These are phyloP conservation scores for Trichoderma pleuroti DNA, from an alignment of 2,329 filamentous ascomycete genomes.

Conservation along the genomic window DNA sequence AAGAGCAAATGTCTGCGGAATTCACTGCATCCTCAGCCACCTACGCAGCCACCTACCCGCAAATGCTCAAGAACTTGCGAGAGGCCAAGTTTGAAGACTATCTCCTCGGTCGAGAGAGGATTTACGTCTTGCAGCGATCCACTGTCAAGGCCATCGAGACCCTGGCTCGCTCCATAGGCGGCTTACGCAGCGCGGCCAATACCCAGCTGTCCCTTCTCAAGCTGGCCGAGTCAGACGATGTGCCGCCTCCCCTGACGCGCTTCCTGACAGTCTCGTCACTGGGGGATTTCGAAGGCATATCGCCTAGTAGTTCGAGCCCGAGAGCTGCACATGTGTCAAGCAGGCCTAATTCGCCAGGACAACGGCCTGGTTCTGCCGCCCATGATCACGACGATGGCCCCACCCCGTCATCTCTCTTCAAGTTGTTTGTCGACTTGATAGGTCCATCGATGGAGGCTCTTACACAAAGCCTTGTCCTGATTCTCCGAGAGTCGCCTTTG, in stretches of 20 bases:
- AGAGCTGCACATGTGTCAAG: background rate
- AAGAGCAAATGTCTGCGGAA: slow-evolving; percentile 60
- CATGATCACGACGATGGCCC: slow-evolving; percentile 34
- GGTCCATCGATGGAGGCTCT: slow-evolving; percentile 89
- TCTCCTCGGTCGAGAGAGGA: slow-evolving; percentile 67
- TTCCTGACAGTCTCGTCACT: slow-evolving; percentile 8
- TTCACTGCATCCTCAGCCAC: slow-evolving; percentile 58
- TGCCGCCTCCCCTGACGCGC: background rate
- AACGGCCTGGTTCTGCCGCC: background rate
- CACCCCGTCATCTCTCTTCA: slow-evolving; percentile 70
- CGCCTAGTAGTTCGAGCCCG: background rate
- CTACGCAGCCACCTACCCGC: slow-evolving; percentile 56
- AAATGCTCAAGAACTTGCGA: slow-evolving; percentile 68
- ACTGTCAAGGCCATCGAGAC: slow-evolving; percentile 78
- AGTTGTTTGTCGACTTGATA: slow-evolving; percentile 77
- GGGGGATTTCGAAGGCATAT: slow-evolving; percentile 6
- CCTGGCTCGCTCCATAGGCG: slow-evolving; percentile 80
- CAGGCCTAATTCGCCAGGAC: background rate
- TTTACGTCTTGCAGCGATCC: slow-evolving; percentile 70
- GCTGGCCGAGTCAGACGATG: slow-evolving; percentile 41
- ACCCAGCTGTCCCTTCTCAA: slow-evolving; percentile 79
- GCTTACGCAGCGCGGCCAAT: slow-evolving; percentile 76
- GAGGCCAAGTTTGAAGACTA: slow-evolving; percentile 87
- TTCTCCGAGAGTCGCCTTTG: slow-evolving; percentile 79
- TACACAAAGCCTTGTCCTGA: slow-evolving; percentile 76